Base-by-base conservation (phyloP, 805 yeast species). In the Kuraishia ogatae region DNA sequence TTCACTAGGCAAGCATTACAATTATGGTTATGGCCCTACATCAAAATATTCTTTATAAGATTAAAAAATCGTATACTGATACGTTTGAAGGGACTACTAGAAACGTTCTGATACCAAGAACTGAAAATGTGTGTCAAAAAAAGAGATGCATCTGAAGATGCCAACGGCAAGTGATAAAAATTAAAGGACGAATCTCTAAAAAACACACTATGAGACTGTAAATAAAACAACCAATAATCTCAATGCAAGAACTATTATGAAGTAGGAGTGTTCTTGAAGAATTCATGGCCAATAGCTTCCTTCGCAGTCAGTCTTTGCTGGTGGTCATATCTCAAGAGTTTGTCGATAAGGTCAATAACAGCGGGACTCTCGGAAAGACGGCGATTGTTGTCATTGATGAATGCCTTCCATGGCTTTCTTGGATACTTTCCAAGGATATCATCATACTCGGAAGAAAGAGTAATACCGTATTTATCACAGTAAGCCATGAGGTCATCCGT, bases 231-330 rank as follows among this genome's bases (percentile, higher is more conserved):
- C 6, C 43, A 11, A 17, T 11, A 15, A 35, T 10, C n/a, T 8
- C 17, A 35, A 35, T 35, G n/a, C 43, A 35, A 35, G n/a, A 35
- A 35, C 43, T 35, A 35, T 35, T 35, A 35, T 22, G 49, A 29
- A 20, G 51, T 15, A n/a, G 51, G 51, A 7, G 51, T 39, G 24
- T 54, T 53, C 57, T 79, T 78, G 70, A 87, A 85, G 66, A 84
- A 87, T 11, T 76, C 74, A 71, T 91, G 97, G 2, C 68, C 80
- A 90, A 89, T 82, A 19, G 97, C 96, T 68, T 91, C 97, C 67
- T 80, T 75, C 1, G 97, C 97, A 3, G 97, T 91, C 56, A 89
- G 75, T 64, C 97, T 81, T 64, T 85, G 88, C 67, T 86, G 92
- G 66, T 91, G 97, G 67, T 91, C 97, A 64, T 89, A 91, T 56